phyloP scores from a whole-genome alignment of 2,329 filamentous ascomycete species.

The Colletotrichum plurivorum region DNA sequence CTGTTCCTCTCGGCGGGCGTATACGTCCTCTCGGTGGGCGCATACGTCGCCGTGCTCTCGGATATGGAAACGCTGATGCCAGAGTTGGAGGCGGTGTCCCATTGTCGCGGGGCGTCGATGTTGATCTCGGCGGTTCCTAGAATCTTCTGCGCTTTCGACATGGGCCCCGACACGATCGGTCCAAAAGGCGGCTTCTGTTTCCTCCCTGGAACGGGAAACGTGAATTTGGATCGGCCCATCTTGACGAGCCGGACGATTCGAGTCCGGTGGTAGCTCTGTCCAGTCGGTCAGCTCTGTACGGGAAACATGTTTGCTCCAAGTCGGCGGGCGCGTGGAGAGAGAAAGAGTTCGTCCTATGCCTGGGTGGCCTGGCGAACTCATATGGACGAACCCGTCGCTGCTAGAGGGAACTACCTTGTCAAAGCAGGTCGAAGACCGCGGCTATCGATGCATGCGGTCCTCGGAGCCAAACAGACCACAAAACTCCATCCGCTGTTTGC shows the following conservation, averaged over 20 bases:
- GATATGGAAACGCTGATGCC: conserved; percentile 61
- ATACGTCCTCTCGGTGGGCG: conserved; percentile 55
- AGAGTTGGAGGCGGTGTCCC: conserved; percentile 60
- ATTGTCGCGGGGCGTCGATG: conserved; percentile 55
- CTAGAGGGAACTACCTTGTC: conserved; percentile 40
- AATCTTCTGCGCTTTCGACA: conserved; percentile 67
- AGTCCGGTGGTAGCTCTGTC: conserved; percentile 18
- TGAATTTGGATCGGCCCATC: conserved; percentile 62
- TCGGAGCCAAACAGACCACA: conserved; percentile 19
- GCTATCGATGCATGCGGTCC: conserved; percentile 40
- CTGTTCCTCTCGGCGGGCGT: conserved; percentile 45
- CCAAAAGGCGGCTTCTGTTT: conserved; percentile 55
- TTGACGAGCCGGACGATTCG: conserved; percentile 25
- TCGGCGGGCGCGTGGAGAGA: neutral
- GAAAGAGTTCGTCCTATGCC: conserved; percentile 12
- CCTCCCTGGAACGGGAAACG: conserved; percentile 63
- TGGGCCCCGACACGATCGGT: conserved; percentile 51
- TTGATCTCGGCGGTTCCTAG: conserved; percentile 62
- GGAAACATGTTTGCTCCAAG: conserved; percentile 11
- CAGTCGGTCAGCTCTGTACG: conserved; percentile 21
- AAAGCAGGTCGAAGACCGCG: conserved; percentile 23
- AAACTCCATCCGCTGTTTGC: conserved; percentile 32
- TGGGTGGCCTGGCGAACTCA: conserved; percentile 22
- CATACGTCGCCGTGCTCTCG: conserved; percentile 54
- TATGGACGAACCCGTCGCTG: conserved; percentile 15